Conservation (phyloP, 768 basidiomycete species). For the Kwoniella europaea region DNA sequence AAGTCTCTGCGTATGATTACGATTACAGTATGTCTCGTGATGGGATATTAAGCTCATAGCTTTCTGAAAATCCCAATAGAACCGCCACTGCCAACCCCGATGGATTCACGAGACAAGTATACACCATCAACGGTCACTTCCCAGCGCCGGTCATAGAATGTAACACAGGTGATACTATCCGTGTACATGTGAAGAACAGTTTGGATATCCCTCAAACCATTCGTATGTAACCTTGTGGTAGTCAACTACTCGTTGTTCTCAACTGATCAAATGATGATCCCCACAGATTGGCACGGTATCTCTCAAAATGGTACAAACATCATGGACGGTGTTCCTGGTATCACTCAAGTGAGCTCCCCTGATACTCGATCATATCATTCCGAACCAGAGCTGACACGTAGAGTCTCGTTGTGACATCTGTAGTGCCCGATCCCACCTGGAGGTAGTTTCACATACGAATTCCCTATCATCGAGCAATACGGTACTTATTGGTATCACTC, state of each 20-base stretch:
- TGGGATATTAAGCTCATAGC: background rate
- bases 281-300: conserved; percentile 46
- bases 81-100: conserved; percentile 32
- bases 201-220: conserved; percentile 32
- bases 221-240: conserved; percentile 28
- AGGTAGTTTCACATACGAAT: conserved; percentile 42
- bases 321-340: conserved; percentile 44
- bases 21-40: no score
- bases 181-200: conserved; percentile 40
- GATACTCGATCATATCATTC: background rate
- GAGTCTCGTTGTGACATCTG: background rate
- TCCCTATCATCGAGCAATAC: conserved; percentile 31
- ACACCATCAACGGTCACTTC: conserved; percentile 34
- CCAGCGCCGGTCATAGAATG: conserved; percentile 47
- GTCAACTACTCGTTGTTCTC: background rate
- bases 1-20: conserved; percentile 1
- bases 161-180: conserved; percentile 47
- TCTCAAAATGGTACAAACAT: conserved; percentile 39
- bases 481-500: conserved; percentile 50
- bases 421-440: conserved; percentile 46
- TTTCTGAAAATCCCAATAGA: background rate
- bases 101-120: conserved; percentile 35
- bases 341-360: conserved; percentile 34
- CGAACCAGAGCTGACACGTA: background rate
- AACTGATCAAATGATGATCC: background rate